Base-by-base conservation (phyloP, 2,329 filamentous ascomycete species). In the Hypoxylon sp. region DNA sequence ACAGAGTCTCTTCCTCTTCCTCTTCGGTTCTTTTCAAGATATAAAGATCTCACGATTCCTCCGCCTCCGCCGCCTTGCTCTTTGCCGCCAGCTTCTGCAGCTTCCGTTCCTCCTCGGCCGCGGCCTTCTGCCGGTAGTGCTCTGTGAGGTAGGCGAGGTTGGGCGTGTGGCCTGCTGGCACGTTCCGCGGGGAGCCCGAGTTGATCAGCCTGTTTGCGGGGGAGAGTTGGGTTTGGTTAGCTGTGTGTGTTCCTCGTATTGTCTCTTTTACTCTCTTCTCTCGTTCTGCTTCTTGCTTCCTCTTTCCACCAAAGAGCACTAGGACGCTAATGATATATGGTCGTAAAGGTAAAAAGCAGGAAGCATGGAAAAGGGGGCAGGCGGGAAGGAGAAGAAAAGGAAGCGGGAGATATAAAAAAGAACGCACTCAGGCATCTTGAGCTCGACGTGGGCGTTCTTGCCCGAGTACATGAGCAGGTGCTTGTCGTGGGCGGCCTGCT, bases 391-490 rank as follows among this genome's bases (percentile, higher is more conserved):
- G 11, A 35, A 59, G 15, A 20, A 24, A 38, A 56, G 15, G 23
- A 46, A 52, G 33, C n/a, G 43, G 40, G 27, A 37, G 41, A 33
- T 9, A 5, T 24, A 23, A 11, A n/a, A 15, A 27, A 18, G 26
- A 52, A 81, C 83, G 60, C 78, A 87, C 84, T 87, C 84, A 40
- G 83, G 83, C 63, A 74, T 84, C 64, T 79, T 78, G 64, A 86
- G 77, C 60, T 86, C 82, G 65, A 83, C 73, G 64, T 77, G 77
- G 62, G 69, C 70, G 70, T 77, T 78, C 70, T 77, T 77, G 65
- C 74, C 72, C 50, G 72, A 74, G 65, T 80, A 75, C 65, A 78
- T 71, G 65, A 86, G 79, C 48, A 86, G 75, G 65, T 84, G 81
- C 68, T 79, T 81, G 74, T 86, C 83, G 69, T 77, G 81, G 38